phyloP scores from a whole-genome alignment of 2,329 filamentous ascomycete species.

The Talaromyces sp. region DNA sequence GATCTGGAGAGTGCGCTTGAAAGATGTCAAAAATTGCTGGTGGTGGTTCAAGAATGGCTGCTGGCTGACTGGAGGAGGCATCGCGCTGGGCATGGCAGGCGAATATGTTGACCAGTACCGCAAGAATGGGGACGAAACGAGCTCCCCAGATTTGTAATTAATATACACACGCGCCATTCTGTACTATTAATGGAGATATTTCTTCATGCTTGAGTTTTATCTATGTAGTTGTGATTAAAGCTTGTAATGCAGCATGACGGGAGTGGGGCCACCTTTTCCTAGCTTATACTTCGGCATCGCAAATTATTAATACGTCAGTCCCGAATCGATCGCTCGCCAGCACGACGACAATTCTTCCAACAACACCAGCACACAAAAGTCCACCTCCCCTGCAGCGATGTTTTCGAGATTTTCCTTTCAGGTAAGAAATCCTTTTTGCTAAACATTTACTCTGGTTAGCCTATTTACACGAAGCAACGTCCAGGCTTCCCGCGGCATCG shows the following conservation, averaged over 20 bases:
- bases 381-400: background rate
- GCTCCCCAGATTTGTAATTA: background rate
- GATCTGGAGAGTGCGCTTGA: slow-evolving; percentile 56
- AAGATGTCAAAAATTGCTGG: slow-evolving; percentile 56
- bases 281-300: background rate
- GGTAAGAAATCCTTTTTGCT: background rate
- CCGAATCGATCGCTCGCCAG: background rate
- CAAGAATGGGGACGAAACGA: slow-evolving; percentile 22
- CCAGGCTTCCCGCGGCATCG: slow-evolving; percentile 7
- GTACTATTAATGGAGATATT: slow-evolving; percentile 2
- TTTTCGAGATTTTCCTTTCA: slow-evolving; percentile 6
- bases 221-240: too few relatives aligned
- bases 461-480: background rate
- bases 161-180: background rate
- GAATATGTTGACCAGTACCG: slow-evolving; percentile 46
- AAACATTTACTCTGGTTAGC: background rate
- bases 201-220: background rate
- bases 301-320: background rate
- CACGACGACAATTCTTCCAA: background rate
- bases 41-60: slow-evolving; percentile 62
- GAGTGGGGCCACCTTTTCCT: background rate
- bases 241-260: background rate
- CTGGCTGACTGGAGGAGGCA: slow-evolving; percentile 58
- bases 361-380: background rate
- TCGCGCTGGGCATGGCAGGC: slow-evolving; percentile 51